Evolutionary conservation across 441 rosid species (phyloP).

Genomic region (Mallotus repandus): DNA sequence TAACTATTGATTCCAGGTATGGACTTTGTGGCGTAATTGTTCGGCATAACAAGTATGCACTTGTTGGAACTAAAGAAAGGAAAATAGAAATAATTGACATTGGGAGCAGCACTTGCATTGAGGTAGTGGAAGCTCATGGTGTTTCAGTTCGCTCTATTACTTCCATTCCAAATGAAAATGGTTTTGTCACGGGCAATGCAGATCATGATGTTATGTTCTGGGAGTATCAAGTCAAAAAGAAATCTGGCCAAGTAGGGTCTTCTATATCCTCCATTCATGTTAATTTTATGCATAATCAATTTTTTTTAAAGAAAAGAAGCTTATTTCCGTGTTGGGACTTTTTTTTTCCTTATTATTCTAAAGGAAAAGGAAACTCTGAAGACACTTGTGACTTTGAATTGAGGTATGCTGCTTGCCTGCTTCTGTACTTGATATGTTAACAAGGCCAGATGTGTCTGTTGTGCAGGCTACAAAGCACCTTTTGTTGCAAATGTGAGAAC

Average conservation of each 20-base stretch:
- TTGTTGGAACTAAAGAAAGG: constrained; percentile 90
- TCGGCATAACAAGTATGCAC: constrained; percentile 76
- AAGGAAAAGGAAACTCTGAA: too few species aligned
- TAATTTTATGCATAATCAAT: background rate
- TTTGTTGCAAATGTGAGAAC: constrained; percentile 60
- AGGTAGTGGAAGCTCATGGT: constrained; percentile 87
- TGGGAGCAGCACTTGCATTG: constrained; percentile 74
- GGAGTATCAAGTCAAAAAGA: constrained; percentile 76
- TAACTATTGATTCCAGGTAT: constrained; percentile 86
- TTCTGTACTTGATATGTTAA: constrained; percentile 13
- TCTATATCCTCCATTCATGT: background rate
- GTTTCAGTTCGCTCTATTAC: constrained; percentile 74
- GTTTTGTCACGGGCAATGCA: constrained; percentile 92
- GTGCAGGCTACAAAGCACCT: constrained; percentile 70
- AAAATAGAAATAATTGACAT: constrained; percentile 77
- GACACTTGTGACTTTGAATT: background rate
- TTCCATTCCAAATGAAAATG: constrained; percentile 70
- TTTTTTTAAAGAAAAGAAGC: background rate
- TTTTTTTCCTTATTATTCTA: too few species aligned
- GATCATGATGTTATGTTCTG: constrained; percentile 94
- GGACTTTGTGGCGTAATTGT: constrained; percentile 88
- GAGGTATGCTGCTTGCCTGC: background rate
- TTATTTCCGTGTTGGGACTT: background rate
- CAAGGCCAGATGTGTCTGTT: constrained; percentile 18
- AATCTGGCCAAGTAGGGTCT: constrained; percentile 57